Percentiles rank a stretch among this genome's conserved stretches.
phyloP scores from a whole-genome alignment of 306 rosid species.

The Trifolium pratense region DNA sequence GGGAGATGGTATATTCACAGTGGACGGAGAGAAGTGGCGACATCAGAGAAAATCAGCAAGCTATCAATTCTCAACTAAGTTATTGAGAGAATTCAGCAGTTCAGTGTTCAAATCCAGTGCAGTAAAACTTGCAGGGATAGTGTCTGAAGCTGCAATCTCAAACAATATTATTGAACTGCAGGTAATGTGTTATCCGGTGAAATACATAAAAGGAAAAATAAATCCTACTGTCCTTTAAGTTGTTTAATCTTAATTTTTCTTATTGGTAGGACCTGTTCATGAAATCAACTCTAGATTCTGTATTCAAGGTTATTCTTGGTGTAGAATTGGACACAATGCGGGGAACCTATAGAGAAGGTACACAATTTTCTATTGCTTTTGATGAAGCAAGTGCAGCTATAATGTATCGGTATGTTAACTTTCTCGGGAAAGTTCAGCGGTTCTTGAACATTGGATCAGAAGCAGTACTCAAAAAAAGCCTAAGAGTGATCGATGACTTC shows the following conservation, averaged over 20 bases:
- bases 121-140: constrained; percentile 52
- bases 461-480: constrained; percentile 44
- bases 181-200: constrained; percentile 10
- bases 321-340: constrained; percentile 45
- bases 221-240: too few species aligned
- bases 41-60: constrained; percentile 69
- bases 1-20: constrained; percentile 74
- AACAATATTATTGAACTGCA: constrained; percentile 55
- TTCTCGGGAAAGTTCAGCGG: constrained; percentile 52
- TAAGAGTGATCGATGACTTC: constrained; percentile 38
- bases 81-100: constrained; percentile 61
- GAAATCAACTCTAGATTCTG: constrained; percentile 45
- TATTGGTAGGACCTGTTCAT: constrained; percentile 39
- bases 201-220: too few species aligned
- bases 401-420: constrained; percentile 48
- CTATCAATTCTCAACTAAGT: constrained; percentile 64
- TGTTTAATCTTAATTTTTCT: background rate
- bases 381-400: constrained; percentile 44
- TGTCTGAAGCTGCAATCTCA: constrained; percentile 55
- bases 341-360: constrained; percentile 49
- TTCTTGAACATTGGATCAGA: constrained; percentile 62
- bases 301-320: constrained; percentile 43
- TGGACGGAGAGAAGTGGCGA: constrained; percentile 68
- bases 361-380: constrained; percentile 43
- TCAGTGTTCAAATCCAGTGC: constrained; percentile 53